These are phyloP conservation scores for Testicularia cyperi DNA, from an alignment of 1,284 basidiomycete species.

Conservation along the genomic window DNA sequence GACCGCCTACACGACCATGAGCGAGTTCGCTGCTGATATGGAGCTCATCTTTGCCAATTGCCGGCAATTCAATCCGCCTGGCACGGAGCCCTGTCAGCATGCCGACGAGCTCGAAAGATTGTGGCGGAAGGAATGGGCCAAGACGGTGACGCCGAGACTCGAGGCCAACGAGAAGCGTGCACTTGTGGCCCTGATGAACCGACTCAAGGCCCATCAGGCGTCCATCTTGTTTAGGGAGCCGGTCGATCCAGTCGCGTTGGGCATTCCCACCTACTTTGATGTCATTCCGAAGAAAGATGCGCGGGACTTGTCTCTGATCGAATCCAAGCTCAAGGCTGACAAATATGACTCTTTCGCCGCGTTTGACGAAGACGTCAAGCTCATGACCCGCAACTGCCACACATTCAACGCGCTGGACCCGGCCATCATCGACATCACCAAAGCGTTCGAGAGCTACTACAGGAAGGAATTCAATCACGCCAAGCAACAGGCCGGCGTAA, in stretches of 20 bases:
- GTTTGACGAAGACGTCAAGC: conserved; percentile 77
- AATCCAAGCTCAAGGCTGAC: conserved; percentile 76
- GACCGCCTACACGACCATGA: conserved; percentile 47
- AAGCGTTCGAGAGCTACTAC: conserved; percentile 60
- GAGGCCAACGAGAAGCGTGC: conserved; percentile 78
- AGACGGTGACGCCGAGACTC: conserved; percentile 73
- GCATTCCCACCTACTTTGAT: conserved; percentile 80
- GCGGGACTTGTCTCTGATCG: conserved; percentile 81
- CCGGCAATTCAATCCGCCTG: conserved; percentile 64
- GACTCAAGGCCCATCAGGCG: conserved; percentile 53
- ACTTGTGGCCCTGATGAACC: conserved; percentile 72
- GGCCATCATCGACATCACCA: conserved; percentile 67
- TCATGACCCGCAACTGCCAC: conserved; percentile 83
- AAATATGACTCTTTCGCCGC: conserved; percentile 76
- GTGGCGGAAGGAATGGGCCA: conserved; percentile 80
- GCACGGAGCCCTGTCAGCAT: conserved; percentile 72
- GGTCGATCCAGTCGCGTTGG: conserved; percentile 69
- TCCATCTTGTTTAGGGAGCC: conserved; percentile 66
- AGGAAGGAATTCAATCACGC: conserved; percentile 40
- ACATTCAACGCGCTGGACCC: conserved; percentile 80
- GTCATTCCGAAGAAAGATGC: conserved; percentile 80
- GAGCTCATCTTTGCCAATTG: conserved; percentile 81
- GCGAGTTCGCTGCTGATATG: conserved; percentile 75
- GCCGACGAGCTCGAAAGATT: conserved; percentile 77
- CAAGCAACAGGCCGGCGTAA: conserved; percentile 21